Base-by-base conservation (phyloP, 306 rosid species). In the Rosa persica region DNA sequence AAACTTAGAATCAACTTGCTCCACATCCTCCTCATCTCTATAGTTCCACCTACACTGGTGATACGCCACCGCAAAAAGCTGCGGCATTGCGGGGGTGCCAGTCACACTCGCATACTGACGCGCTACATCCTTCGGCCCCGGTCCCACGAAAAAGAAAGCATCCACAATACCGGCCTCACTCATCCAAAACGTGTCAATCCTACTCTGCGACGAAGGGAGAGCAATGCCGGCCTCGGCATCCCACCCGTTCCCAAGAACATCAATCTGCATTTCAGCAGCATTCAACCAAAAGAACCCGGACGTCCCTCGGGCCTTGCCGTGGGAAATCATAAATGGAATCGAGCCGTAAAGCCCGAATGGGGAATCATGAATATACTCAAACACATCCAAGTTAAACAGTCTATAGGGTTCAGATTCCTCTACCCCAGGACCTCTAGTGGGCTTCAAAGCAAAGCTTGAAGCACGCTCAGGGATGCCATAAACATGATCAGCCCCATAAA, bases 11-110 rank as follows among this genome's bases (percentile, higher is more conserved):
- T 95, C 99, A n/a, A 95, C 99, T 47, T 91, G 77, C 62, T 74
- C 90, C 54, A 95, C 99, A 76, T 95, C 99, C 89, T 95, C 98
- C 84, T 95, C 98, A 48, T 95, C 98, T 54, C 99, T 77, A 46
- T 95, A 95, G 70, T 93, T 95, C 99, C 99, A 95, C 89, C 99
- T 81, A 76, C 96, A 93, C 75, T 95, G 99, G 42, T 95, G 99
- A 75, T 95, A 95, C 8, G 89, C 98, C 36, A 86, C 86, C 0
- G 99, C 90, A 58, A 95, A 95, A 67, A 93, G 54, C 86, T 91
- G 99, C 0, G 94, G 99, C 96, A 95, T 88, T 1, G 97, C 86
- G 0, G 91, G 85, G 7, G 83, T 74, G 0, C 99, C 99, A 3
- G 99, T 95, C 17, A 95, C 97, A 40, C 88, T 81, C 0, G 91